Evolutionary conservation across 2,329 filamentous ascomycete species (phyloP).

Genomic region (Xylaria digitata): DNA sequence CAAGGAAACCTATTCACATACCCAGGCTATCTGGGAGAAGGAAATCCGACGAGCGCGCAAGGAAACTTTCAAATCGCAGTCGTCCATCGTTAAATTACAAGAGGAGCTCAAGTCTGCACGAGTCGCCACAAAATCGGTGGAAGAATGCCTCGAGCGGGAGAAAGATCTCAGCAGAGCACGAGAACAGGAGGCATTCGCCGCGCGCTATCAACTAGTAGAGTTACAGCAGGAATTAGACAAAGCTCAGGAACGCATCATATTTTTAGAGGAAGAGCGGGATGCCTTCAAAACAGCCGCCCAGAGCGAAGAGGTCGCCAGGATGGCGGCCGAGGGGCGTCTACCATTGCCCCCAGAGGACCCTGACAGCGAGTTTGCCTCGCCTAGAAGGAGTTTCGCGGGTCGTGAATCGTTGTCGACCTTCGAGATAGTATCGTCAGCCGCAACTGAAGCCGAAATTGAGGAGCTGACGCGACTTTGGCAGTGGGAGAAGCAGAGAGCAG

Average conservation of each 20-base stretch:
- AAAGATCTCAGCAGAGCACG: slow-evolving; percentile 69
- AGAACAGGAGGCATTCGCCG: slow-evolving; percentile 76
- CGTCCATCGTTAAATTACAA: slow-evolving; percentile 75
- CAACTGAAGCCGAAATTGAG: slow-evolving; percentile 69
- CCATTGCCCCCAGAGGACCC: slow-evolving; percentile 68
- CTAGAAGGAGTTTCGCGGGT: slow-evolving; percentile 58
- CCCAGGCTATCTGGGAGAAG: slow-evolving; percentile 77
- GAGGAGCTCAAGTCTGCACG: slow-evolving; percentile 76
- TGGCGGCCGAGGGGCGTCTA: slow-evolving; percentile 77
- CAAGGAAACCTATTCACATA: slow-evolving; percentile 76
- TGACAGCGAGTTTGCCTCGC: slow-evolving; percentile 72
- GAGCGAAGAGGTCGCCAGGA: slow-evolving; percentile 78
- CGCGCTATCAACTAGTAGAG: slow-evolving; percentile 72
- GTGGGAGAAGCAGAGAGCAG: slow-evolving; percentile 71
- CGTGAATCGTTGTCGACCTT: slow-evolving; percentile 60
- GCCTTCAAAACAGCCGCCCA: slow-evolving; percentile 77
- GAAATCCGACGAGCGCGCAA: slow-evolving; percentile 76
- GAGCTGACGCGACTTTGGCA: slow-evolving; percentile 64
- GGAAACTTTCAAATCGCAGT: slow-evolving; percentile 80
- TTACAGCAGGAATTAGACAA: slow-evolving; percentile 75
- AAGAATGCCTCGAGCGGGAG: slow-evolving; percentile 71
- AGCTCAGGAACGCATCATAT: slow-evolving; percentile 70
- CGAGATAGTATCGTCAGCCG: slow-evolving; percentile 65
- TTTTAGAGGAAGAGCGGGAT: slow-evolving; percentile 79
- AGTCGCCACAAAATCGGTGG: slow-evolving; percentile 63